Evolutionary conservation across 352 stramenopile species (phyloP), one percentile per base, ranked within the genome.

Genomic region (Pythium brachiatum): DNA sequence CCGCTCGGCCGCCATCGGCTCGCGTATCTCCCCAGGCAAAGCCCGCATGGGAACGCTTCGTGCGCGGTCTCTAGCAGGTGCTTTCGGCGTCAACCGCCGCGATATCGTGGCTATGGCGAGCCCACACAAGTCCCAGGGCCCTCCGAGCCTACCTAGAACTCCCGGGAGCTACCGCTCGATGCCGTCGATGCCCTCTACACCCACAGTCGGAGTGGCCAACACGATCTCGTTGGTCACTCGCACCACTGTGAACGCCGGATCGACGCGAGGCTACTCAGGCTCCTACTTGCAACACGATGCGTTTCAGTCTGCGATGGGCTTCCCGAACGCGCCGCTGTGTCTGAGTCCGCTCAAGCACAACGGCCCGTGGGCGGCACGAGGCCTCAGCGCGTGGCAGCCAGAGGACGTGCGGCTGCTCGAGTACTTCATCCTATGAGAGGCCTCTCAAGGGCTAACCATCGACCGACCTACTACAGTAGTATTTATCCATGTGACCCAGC

Each of bases 371-470:
- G 50, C 34, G 32, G 46, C 26, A 56, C 69, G 34, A 27, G 27
- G 16, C 57, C 20, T 32, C 47, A 72, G 34, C 4, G 27, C 31
- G 7, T 83, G 74, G 76, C 67, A 73, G 12, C 73, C 69, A 3
- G 79, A 89, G 0, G 83, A 92, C 12, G 53, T 88, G 57, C 80
- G 68, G 61, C 65, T 90, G 12, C 79, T 92, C 53, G 74, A 86
- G 66, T 92, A 90, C 54, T 92, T 92, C 53, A 86, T 92, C 53
- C 60, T 89, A 32, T 89, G 65, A 72, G 13, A 32, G 7, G 20
- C 52, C 43, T 26, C 26, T n/a, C 21, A n/a, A 3, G 27, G 39
- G 7, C 3, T 26, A 36, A 20, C 11, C 25, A 26, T 25, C 48
- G 48, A 7, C 23, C 11, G 36, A 31, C 41, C 7, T n/a, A 5